Evolutionary conservation across 257 asterid species (phyloP).

Genomic region (Solanum bulbocastanum): DNA sequence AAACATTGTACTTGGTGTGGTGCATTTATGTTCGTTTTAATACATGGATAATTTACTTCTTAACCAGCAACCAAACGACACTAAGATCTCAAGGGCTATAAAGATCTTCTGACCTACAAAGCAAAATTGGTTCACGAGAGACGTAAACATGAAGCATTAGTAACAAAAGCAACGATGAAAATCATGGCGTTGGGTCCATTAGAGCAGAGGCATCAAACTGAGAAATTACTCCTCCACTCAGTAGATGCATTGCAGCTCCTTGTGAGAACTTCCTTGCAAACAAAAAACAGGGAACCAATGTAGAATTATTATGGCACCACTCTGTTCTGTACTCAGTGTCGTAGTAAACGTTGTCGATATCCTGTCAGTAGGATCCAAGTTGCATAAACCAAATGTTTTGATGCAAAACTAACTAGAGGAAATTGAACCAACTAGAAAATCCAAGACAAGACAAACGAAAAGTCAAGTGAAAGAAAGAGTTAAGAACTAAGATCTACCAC

Average conservation of each 20-base stretch:
- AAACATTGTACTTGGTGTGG: not conserved
- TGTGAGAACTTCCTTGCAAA: conserved; percentile 80
- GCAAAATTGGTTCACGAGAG: not conserved
- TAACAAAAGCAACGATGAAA: not conserved
- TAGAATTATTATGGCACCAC: conserved; percentile 80
- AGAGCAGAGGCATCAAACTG: conserved; percentile 37
- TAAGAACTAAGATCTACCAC: too few species aligned
- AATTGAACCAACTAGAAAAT: not conserved
- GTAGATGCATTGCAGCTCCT: conserved; percentile 88
- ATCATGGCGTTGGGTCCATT: conserved; percentile 28
- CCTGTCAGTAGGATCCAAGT: conserved; percentile 28
- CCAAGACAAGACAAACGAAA: too few species aligned
- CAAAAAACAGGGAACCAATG: conserved; percentile 55
- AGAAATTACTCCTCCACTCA: conserved; percentile 42
- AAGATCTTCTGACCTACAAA: not conserved
- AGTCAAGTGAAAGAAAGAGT: too few species aligned
- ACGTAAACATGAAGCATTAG: not conserved
- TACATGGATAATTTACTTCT: not conserved
- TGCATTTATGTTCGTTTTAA: too few species aligned
- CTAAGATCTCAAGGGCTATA: not conserved
- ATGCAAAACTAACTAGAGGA: not conserved
- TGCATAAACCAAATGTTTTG: not conserved
- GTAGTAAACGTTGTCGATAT: conserved; percentile 59
- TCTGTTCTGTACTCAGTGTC: conserved; percentile 77
- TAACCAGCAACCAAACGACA: not conserved